Evolutionary conservation across 495 filamentous ascomycete species (phyloP), one percentile per base, ranked within the genome.

Genomic region (Aspergillus saccharolyticus): DNA sequence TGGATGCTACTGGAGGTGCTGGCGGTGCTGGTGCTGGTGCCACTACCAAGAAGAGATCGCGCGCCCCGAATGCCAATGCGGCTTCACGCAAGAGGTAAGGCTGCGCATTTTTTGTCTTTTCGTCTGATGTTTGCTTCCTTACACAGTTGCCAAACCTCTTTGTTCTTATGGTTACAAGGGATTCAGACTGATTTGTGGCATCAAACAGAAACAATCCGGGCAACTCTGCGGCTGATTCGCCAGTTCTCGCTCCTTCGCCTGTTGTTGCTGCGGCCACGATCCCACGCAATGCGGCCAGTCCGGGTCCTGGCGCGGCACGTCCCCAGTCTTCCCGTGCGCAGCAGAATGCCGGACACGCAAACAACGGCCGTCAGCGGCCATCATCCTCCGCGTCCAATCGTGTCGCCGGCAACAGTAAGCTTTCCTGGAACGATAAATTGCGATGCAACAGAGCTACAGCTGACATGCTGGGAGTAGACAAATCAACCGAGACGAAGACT

Each of bases 161-260:
- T 28, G 25, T 28, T 28, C 4, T 39, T 16, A 16, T 52, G 14
- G 17, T 43, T 39, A 30, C 46, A 16, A 14, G 44, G n/a, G 46
- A n/a, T 39, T 44, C 50, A 8, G 19, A 19, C 12, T 30, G n/a
- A 30, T 28, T 28, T 28, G 3, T 65, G 24, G 68, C 22, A 17
- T 28, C 42, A 52, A 55, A 25, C 57, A 84, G 83, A 62, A 78
- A 80, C 60, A 80, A 75, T 39, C 78, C 73, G 12, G 69, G 72
- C 46, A 72, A 71, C 12, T 77, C 82, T 16, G 70, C 71, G 21
- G 79, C 76, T 16, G 82, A 84, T 60, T 89, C 89, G 0, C 89
- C 90, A 25, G 81, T 83, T 1, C 66, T 88, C 25, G 83, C 84
- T 16, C 87, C 89, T 1, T 93, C 90, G 3, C 90, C 89, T 33